Base-by-base conservation (phyloP, 2,329 filamentous ascomycete species). In the Colletotrichum magnum region DNA sequence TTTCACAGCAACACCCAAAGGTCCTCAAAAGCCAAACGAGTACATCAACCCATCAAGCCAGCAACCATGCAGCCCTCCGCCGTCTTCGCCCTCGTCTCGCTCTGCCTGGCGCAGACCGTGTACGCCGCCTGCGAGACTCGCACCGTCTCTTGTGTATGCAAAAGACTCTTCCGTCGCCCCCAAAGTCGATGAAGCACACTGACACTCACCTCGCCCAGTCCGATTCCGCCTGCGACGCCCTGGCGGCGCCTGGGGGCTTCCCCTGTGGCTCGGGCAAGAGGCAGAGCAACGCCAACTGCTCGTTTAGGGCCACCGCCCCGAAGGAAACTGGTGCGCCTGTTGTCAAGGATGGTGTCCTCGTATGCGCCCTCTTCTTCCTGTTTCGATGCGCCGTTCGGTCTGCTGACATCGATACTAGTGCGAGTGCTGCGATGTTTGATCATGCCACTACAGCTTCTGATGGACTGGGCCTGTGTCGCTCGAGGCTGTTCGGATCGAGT, bases 231-330 rank as follows among this genome's bases (percentile, higher is more conserved):
- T 59, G 45, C 45, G 45, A 59, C 1, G 65, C 65, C 36, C 65
- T 52, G 7, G 24, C 28, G 41, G 75, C 59, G 16, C 65, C 52
- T 6, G 64, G 59, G 13, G 48, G 41, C 21, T 60, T 41, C 51
- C 62, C 39, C 5, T 64, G 52, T 26, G 39, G 32, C 50, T 48
- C 71, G 39, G 48, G 16, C 13, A 43, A 59, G 57, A n/a, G n/a
- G n/a, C 45, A 59, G 57, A 50, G 57, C 45, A 2, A 16, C 6
- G 57, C 57, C 6, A 12, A 39, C 5, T 59, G 57, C 43, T 24
- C 41, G 43, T 12, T 47, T 4, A 16, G 43, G 9, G 43, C 26
- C 57, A 50, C 15, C 43, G n/a, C n/a, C 41, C 45, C 26, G 10
- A 15, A 2, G n/a, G 24, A 16, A 26, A 36, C 15, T 21, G 41